These are phyloP conservation scores for Candida pseudocylindracea DNA, from an alignment of 1,139 yeast species.

Conservation along the genomic window DNA sequence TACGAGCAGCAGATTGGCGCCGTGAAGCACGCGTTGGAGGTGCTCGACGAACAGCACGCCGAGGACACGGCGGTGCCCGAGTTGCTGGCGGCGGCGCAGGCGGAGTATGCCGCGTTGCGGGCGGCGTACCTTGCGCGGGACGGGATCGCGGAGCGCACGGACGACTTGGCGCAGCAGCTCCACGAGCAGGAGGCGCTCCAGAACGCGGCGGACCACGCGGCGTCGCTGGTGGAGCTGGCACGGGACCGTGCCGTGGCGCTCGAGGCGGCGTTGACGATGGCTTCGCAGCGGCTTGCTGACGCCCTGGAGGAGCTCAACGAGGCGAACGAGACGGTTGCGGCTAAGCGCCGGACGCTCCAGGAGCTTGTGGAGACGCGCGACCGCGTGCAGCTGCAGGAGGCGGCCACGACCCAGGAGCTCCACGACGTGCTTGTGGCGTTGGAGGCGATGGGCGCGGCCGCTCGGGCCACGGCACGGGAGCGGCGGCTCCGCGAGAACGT, in stretches of 20 bases:
- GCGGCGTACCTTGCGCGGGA: conserved; percentile 20
- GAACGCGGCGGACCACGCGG: conserved; percentile 12
- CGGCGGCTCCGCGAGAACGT: conserved; percentile 51
- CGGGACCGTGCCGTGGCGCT: conserved; percentile 17
- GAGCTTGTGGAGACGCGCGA: no score
- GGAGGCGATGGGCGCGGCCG: conserved; percentile 53
- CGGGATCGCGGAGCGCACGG: conserved; percentile 39
- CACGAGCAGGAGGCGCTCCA: conserved; percentile 22
- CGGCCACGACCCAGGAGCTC: conserved; percentile 37
- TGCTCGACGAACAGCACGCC: conserved; percentile 22
- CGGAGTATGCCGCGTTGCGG: conserved; percentile 29
- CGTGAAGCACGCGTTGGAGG: conserved; percentile 5
- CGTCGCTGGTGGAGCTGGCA: conserved; percentile 13
- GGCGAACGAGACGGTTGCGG: conserved; percentile 16
- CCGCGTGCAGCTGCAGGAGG: conserved; percentile 11
- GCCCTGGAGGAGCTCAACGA: conserved; percentile 16
- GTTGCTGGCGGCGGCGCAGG: not conserved
- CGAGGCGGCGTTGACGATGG: conserved; percentile 12
- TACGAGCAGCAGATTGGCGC: conserved; percentile 16
- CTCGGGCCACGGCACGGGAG: conserved; percentile 56
- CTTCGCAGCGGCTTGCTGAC: conserved; percentile 11
- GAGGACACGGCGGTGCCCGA: conserved; percentile 20
- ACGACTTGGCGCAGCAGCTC: conserved; percentile 16
- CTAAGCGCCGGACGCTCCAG: no score
- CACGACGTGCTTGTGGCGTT: conserved; percentile 37